Conservation (phyloP, 192 early-diverging fungal genomes). For the Backusella parvicylindrica region DNA sequence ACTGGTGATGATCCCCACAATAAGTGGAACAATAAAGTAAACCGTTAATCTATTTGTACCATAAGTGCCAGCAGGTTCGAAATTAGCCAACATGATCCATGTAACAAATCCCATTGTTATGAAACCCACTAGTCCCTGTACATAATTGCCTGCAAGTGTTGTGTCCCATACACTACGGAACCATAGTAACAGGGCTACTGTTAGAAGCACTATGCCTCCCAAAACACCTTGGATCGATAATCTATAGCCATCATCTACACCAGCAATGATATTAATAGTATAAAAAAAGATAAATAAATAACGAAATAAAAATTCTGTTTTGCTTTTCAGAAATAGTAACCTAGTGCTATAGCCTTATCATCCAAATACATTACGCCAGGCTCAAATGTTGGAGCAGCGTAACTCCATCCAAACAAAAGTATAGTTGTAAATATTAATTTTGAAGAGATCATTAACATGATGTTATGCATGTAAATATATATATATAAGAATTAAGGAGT, state of each 20-base stretch:
- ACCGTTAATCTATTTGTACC: conserved; percentile 27
- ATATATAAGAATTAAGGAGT: neutral
- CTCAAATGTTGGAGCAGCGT: neutral
- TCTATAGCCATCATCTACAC: conserved; percentile 32
- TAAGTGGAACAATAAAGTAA: conserved; percentile 35
- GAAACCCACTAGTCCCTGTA: conserved; percentile 35
- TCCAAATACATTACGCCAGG: conserved; percentile 1
- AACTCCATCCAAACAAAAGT: neutral
- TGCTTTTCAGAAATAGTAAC: neutral
- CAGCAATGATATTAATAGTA: too few species aligned
- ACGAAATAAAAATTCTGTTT: neutral
- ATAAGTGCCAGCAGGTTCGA: conserved; percentile 34
- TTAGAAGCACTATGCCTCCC: conserved; percentile 30
- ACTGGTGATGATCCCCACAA: conserved; percentile 31
- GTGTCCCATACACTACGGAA: conserved; percentile 25
- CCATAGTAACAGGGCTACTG: conserved; percentile 29
- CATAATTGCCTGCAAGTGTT: conserved; percentile 2
- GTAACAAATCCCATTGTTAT: conserved; percentile 34
- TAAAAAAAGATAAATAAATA: too few species aligned
- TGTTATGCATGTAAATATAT: neutral
- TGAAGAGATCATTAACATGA: neutral
- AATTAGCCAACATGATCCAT: conserved; percentile 41
- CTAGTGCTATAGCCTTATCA: conserved; percentile 5
- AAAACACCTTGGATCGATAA: conserved; percentile 34
- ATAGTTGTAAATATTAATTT: neutral